Percentiles rank a stretch among this genome's conserved stretches.
phyloP scores from a whole-genome alignment of 345 rosid species.

The Triadica sebifera region DNA sequence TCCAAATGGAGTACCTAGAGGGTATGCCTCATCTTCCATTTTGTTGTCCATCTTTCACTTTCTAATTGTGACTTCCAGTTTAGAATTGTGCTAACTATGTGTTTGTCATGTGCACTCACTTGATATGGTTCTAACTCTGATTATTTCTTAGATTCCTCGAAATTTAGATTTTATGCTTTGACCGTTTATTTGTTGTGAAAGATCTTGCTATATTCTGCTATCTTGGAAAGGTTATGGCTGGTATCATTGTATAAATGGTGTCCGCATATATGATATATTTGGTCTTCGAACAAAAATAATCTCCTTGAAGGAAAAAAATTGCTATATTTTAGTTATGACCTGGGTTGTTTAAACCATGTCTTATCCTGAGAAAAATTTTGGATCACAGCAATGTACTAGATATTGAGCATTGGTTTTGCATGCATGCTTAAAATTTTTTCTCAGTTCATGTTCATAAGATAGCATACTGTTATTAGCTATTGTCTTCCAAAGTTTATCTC shows the following conservation, averaged over 20 bases:
- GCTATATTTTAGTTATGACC: background rate
- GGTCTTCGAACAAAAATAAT: background rate
- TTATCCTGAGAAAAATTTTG: background rate
- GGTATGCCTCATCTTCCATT: constrained; percentile 37
- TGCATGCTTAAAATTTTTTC: background rate
- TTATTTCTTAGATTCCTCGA: background rate
- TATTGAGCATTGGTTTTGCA: background rate
- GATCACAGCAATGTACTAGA: background rate
- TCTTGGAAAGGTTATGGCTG: background rate
- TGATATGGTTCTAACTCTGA: background rate
- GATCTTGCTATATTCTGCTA: background rate
- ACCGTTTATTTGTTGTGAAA: background rate
- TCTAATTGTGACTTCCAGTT: background rate
- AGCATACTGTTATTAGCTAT: background rate
- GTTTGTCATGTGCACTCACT: background rate
- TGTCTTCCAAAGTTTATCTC: background rate
- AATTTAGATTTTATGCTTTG: background rate
- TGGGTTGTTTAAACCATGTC: background rate
- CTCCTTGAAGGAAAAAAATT: background rate
- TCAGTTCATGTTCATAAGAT: background rate
- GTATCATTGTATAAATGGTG: background rate
- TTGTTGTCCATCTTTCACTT: background rate
- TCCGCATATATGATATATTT: background rate
- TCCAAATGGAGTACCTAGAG: constrained; percentile 48
- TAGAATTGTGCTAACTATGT: background rate